phyloP scores from a whole-genome alignment of 129 eudicot genomes.

The Flaveria linearis region DNA sequence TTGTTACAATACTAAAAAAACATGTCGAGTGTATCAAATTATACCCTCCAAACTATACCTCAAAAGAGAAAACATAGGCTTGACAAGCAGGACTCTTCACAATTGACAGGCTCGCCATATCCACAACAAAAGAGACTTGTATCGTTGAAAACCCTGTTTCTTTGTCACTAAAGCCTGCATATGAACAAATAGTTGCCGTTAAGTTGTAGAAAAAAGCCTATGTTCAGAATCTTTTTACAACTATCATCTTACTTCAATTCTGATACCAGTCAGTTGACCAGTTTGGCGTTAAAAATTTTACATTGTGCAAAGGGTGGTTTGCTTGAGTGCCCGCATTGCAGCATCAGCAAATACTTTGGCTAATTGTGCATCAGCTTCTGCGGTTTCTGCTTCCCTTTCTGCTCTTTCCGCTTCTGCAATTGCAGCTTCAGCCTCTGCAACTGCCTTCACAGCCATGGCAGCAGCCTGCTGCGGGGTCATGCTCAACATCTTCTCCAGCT shows the following conservation, averaged over 20 bases:
- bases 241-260: slow-evolving; percentile 6
- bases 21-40: slow-evolving; percentile 21
- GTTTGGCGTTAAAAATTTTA: slow-evolving; percentile 27
- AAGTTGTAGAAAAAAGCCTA: neutral
- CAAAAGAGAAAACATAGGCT: neutral
- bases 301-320: slow-evolving; percentile 53
- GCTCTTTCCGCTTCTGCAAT: slow-evolving; percentile 82
- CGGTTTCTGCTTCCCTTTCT: slow-evolving; percentile 79
- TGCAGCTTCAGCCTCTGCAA: slow-evolving; percentile 94
- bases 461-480: slow-evolving; percentile 79
- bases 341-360: slow-evolving; percentile 75
- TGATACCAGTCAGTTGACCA: neutral
- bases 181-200: slow-evolving; percentile 1
- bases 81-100: neutral
- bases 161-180: slow-evolving; percentile 24
- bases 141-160: neutral
- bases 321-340: slow-evolving; percentile 48
- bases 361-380: slow-evolving; percentile 84
- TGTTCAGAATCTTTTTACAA: neutral
- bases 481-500: slow-evolving; percentile 71
- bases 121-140: neutral
- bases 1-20: slow-evolving; percentile 4
- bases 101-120: slow-evolving; percentile 10
- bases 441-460: slow-evolving; percentile 79
- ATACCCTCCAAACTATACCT: slow-evolving; percentile 19